phyloP scores from a whole-genome alignment of 139 green algal species.

The Asterochloris erici region DNA sequence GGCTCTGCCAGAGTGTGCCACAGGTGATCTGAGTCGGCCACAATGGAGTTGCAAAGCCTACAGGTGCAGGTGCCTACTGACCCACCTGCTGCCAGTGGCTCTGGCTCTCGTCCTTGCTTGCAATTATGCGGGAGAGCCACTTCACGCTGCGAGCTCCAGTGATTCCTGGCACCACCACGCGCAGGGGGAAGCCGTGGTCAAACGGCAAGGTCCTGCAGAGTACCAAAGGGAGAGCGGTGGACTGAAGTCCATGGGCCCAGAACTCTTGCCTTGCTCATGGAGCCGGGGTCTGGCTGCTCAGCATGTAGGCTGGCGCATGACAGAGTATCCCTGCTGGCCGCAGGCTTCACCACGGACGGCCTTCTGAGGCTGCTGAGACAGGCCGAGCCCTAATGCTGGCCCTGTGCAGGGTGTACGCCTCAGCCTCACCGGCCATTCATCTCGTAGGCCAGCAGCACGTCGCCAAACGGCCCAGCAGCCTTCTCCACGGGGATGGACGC shows the following conservation, averaged over 20 bases:
- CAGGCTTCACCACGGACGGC: no score
- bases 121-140: conserved; percentile 66
- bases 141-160: conserved; percentile 78
- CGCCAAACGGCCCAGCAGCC: conserved; percentile 45
- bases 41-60: no score
- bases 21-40: no score
- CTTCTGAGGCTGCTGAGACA: neutral
- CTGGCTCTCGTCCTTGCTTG: conserved; percentile 49
- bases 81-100: conserved; percentile 69
- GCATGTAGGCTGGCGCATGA: no score
- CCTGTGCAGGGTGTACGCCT: no score
- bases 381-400: neutral
- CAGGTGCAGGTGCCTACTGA: neutral
- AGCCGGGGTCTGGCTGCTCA: no score
- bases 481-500: conserved; percentile 72
- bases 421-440: conserved; percentile 80
- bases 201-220: neutral
- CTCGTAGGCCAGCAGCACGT: conserved; percentile 88
- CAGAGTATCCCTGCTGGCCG: no score
- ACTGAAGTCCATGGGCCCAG: no score
- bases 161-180: conserved; percentile 71
- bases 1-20: no score
- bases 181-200: conserved; percentile 78
- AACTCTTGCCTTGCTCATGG: no score
- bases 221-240: neutral